Conservation (phyloP, 1,139 yeast species). For the Scheffersomyces stambukii region DNA sequence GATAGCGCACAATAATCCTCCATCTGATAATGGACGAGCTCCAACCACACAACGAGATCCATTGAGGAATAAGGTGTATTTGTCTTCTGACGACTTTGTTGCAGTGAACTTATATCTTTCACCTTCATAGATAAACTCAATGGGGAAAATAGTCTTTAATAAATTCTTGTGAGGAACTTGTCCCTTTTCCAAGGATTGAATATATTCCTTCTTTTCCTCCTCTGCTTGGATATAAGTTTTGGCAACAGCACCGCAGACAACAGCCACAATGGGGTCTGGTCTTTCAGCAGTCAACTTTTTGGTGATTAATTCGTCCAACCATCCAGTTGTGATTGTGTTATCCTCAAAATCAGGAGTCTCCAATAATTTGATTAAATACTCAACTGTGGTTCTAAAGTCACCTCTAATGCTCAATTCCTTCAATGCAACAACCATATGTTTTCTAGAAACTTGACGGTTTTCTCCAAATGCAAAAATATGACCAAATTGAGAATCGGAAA, state of each 20-base stretch:
- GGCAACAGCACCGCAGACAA: constrained; percentile 95
- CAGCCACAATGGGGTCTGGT: constrained; percentile 88
- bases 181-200: constrained; percentile 80
- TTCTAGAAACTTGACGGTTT: constrained; percentile 95
- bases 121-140: constrained; percentile 94
- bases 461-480: constrained; percentile 99
- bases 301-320: constrained; percentile 95
- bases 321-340: constrained; percentile 95
- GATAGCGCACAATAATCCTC: constrained; percentile 82
- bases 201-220: constrained; percentile 65
- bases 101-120: constrained; percentile 91
- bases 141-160: constrained; percentile 82
- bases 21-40: constrained; percentile 84
- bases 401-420: constrained; percentile 96
- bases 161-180: constrained; percentile 84
- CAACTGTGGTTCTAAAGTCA: constrained; percentile 97
- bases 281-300: constrained; percentile 94
- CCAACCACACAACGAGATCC: constrained; percentile 90
- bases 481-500: constrained; percentile 97
- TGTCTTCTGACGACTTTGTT: constrained; percentile 82
- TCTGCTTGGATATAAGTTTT: constrained; percentile 84
- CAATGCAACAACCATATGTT: constrained; percentile 97
- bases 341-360: constrained; percentile 97
- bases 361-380: constrained; percentile 86
- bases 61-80: constrained; percentile 84